Evolutionary conservation across 1,139 yeast genomes (phyloP), one percentile per base, ranked within the genome.

Genomic region (Suhomyces wounanorum): DNA sequence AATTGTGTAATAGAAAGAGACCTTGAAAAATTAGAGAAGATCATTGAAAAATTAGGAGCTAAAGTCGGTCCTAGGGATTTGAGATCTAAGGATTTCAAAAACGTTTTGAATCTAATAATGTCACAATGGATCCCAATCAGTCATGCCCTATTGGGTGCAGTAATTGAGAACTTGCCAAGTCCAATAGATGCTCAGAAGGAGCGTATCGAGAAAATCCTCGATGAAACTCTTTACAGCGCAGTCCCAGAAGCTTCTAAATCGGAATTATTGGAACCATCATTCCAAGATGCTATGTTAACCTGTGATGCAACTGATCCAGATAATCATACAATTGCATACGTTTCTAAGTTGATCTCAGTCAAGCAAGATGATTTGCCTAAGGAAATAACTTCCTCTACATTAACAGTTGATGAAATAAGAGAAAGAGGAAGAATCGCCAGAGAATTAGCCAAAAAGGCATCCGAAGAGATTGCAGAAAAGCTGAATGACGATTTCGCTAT

Each of bases 51-150:
- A 23, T 72, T 95, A 47, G 83, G 83, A 16, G 79, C 91, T 39
- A 86, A 84, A 56, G 70, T 94, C 1, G 66, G 78, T 1, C 90
- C 95, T 2, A 76, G 96, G 54, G 98, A 92, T 56, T 65, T 91
- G 52, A 78, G 89, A 51, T 84, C 96, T 0, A 90, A 87, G 62
- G 97, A 94, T 62, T 75, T 83, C 49, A 85, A 84, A 58, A 74
- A 74, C 45, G 68, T 90, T 42, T 68, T 91, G 38, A 79, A 78
- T 51, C 73, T 83, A n/a, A 82, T 95, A 10, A 84, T 92, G 83
- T 82, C 91, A 1, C 98, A 92, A 63, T 95, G 99, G 98, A 75
- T 95, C 25, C 98, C 99, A 0, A 81, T 95, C 9, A 87, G 97
- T 37, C 85, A 89, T 47, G 90, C 98, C 0, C 81, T 94, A 18